phyloP scores from a whole-genome alignment of 495 filamentous ascomycete genomes.

The Amorphotheca resinae region DNA sequence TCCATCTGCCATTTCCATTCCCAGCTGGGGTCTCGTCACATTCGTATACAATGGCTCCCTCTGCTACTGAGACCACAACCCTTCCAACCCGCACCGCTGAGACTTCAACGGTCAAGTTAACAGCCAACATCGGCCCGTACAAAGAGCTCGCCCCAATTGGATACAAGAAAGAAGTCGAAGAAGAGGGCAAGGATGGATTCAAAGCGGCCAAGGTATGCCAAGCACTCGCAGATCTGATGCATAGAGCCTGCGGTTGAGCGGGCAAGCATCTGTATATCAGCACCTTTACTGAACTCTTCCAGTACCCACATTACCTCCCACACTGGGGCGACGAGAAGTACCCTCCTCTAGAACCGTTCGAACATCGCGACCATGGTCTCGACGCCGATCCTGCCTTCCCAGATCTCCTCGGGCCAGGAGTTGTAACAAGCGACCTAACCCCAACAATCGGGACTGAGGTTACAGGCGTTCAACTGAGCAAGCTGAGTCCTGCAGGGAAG shows the following conservation, averaged over 20 bases:
- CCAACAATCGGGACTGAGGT: slow-evolving; percentile 68
- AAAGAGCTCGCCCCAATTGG: slow-evolving; percentile 46
- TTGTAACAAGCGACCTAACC: slow-evolving; percentile 46
- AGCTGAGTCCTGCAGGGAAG: slow-evolving; percentile 52
- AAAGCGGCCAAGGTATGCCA: slow-evolving; percentile 23
- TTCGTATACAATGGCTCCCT: slow-evolving; percentile 43
- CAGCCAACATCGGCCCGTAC: slow-evolving; percentile 36
- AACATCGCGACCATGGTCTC: slow-evolving; percentile 60
- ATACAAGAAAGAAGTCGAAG: slow-evolving; percentile 37
- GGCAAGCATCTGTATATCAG: not conserved
- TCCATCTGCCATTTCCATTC: too few species aligned
- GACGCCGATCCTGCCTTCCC: slow-evolving; percentile 55
- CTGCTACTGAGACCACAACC: slow-evolving; percentile 33
- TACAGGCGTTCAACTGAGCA: slow-evolving; percentile 61
- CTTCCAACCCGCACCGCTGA: slow-evolving; percentile 5
- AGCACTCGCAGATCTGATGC: too few species aligned
- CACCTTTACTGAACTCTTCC: slow-evolving; percentile 9
- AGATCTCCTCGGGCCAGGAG: slow-evolving; percentile 47
- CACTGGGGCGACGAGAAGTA: slow-evolving; percentile 57
- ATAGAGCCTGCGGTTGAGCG: too few species aligned
- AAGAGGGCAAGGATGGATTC: slow-evolving; percentile 32
- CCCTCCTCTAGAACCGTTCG: slow-evolving; percentile 52
- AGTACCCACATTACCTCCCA: slow-evolving; percentile 67
- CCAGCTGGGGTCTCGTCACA: too few species aligned
- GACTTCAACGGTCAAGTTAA: slow-evolving; percentile 27